Conservation (phyloP, 2,329 filamentous ascomycete genomes). For the Aspergillus pseudonomiae region DNA sequence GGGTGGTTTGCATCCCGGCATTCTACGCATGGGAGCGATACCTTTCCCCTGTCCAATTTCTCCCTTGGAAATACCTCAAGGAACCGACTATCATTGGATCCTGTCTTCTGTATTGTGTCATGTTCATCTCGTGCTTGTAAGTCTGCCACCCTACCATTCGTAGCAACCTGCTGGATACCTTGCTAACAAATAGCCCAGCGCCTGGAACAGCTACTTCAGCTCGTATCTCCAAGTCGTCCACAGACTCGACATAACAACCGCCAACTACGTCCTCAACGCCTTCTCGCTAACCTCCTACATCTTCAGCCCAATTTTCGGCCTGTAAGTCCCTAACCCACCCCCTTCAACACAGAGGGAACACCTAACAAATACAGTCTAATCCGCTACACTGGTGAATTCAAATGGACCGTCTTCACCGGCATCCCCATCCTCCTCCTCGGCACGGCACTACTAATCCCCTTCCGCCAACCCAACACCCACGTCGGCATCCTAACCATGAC, state of each 20-base stretch:
- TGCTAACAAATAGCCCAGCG: neutral
- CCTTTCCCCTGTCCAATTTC: neutral
- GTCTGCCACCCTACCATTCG: neutral
- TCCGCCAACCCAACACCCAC: neutral
- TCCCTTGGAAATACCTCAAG: neutral
- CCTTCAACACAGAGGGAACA: neutral
- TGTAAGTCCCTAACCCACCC: neutral
- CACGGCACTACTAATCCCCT: neutral
- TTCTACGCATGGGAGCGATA: neutral
- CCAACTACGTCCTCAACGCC: constrained; percentile 3
- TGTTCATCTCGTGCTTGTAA: constrained; percentile 6
- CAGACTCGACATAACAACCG: neutral
- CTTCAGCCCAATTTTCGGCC: neutral
- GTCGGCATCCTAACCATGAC: neutral
- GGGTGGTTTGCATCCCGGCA: neutral
- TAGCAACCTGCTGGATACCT: no score
- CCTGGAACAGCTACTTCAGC: neutral
- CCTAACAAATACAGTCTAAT: neutral
- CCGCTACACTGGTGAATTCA: neutral
- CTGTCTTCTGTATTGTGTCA: neutral
- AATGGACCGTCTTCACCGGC: neutral
- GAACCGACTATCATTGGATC: neutral
- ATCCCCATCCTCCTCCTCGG: neutral
- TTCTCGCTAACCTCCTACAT: constrained; percentile 3
- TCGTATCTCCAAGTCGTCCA: neutral